Evolutionary conservation across 164 flowering plant genomes (phyloP).

Genomic region (Warburgia ugandensis): DNA sequence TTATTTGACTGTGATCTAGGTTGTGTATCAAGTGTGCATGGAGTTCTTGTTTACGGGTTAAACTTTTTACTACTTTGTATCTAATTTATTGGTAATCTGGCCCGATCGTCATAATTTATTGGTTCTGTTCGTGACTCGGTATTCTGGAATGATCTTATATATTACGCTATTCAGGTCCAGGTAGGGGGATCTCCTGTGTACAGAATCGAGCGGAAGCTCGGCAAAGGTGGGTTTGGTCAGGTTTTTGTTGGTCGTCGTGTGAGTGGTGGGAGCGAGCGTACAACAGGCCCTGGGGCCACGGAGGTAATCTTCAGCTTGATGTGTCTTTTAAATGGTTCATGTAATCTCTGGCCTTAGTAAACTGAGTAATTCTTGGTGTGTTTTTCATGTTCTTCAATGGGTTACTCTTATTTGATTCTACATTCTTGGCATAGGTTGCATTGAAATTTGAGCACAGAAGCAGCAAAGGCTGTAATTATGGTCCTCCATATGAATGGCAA

Average conservation of each 20-base stretch:
- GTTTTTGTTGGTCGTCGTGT: conserved; percentile 96
- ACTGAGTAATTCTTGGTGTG: no score
- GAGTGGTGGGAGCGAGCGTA: conserved; percentile 56
- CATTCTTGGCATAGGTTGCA: conserved; percentile 81
- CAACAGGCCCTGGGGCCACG: conserved; percentile 48
- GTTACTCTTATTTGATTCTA: background rate
- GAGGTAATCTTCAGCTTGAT: no score
- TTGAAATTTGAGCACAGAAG: conserved; percentile 82
- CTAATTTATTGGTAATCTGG: no score
- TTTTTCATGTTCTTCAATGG: no score
- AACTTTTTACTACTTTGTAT: no score
- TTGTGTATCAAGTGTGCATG: no score
- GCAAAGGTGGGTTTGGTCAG: conserved; percentile 98
- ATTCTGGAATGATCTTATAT: no score
- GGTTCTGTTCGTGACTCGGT: background rate
- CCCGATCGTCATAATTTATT: background rate
- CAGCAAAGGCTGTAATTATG: conserved; percentile 90
- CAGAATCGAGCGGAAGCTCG: conserved; percentile 80
- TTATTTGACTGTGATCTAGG: no score
- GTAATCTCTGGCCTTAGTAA: no score
- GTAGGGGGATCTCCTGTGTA: conserved; percentile 86
- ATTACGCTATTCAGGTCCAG: conserved; percentile 60
- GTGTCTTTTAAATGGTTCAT: no score
- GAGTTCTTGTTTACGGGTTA: no score
- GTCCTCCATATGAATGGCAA: conserved; percentile 96